Conservation (phyloP, 2,329 filamentous ascomycete species). For the Arthrobotrys megalospora region DNA sequence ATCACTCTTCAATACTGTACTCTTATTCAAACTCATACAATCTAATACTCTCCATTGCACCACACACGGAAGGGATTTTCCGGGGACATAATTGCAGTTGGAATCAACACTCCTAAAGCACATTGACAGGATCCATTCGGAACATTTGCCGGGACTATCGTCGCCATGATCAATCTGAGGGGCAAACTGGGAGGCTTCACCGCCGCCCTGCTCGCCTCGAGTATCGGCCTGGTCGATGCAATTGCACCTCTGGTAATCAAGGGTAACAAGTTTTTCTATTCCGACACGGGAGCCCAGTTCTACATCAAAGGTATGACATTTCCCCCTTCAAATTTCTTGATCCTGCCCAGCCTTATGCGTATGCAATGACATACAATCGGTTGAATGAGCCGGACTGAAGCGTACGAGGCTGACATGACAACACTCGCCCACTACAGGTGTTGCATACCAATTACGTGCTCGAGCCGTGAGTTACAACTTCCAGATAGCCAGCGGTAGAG, state of each 20-base stretch:
- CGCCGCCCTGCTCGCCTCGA: slow-evolving; percentile 42
- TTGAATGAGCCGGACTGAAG: neutral
- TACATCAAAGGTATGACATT: slow-evolving; percentile 80
- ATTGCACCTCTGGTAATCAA: slow-evolving; percentile 51
- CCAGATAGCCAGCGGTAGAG: neutral
- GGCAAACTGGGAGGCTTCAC: slow-evolving; percentile 27
- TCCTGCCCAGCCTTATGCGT: neutral
- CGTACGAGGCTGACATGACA: slow-evolving; percentile 36
- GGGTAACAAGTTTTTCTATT: slow-evolving; percentile 80
- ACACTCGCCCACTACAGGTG: slow-evolving; percentile 70
- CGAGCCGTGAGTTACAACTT: slow-evolving; percentile 35
- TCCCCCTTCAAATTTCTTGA: neutral
- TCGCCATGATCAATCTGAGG: slow-evolving; percentile 33
- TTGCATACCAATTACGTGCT: slow-evolving; percentile 77
- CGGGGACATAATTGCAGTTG: too few relatives aligned
- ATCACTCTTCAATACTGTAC: too few relatives aligned
- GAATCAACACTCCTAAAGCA: too few relatives aligned
- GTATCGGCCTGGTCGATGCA: slow-evolving; percentile 28
- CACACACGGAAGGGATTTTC: too few relatives aligned
- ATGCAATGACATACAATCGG: neutral
- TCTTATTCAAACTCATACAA: too few relatives aligned
- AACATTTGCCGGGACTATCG: neutral
- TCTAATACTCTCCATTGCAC: neutral
- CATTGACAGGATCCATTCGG: too few relatives aligned
- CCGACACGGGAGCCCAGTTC: slow-evolving; percentile 82